Evolutionary conservation across 768 basidiomycete genomes (phyloP).

Genomic region (Russula earlei): DNA sequence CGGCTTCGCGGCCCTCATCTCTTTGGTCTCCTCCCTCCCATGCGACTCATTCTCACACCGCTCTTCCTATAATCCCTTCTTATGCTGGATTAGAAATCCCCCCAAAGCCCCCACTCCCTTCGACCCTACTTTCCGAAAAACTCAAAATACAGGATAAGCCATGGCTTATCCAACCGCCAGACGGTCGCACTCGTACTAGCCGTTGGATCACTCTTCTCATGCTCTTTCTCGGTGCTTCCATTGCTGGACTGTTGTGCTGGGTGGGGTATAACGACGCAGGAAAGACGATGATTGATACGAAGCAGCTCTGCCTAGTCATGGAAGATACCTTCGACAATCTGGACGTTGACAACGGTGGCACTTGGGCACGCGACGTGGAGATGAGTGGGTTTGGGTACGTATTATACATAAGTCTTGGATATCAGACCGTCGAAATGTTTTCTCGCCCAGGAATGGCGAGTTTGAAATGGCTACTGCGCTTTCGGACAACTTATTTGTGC

Average conservation of each 20-base stretch:
- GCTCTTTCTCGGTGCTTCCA: constrained; percentile 34
- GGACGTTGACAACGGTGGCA: constrained; percentile 27
- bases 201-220: constrained; percentile 41
- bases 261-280: constrained; percentile 30
- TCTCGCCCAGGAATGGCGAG: constrained; percentile 32
- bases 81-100: constrained; percentile 13
- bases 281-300: constrained; percentile 30
- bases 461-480: constrained; percentile 46
- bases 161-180: constrained; percentile 33
- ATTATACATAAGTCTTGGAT: background rate
- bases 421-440: background rate
- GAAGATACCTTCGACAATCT: constrained; percentile 42
- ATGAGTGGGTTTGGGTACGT: constrained; percentile 43
- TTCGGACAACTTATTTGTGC: constrained; percentile 34
- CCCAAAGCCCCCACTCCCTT: constrained; percentile 25
- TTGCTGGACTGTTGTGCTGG: constrained; percentile 38
- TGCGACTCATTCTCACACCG: constrained; percentile 23
- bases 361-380: constrained; percentile 42
- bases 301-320: constrained; percentile 36
- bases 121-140: constrained; percentile 43
- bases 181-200: constrained; percentile 35
- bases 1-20: constrained; percentile 54
- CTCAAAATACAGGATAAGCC: constrained; percentile 43
- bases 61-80: constrained; percentile 7
- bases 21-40: constrained; percentile 55